These are phyloP conservation scores for Wickerhamiella slavikovae DNA, from an alignment of 805 yeast species.

Conservation along the genomic window DNA sequence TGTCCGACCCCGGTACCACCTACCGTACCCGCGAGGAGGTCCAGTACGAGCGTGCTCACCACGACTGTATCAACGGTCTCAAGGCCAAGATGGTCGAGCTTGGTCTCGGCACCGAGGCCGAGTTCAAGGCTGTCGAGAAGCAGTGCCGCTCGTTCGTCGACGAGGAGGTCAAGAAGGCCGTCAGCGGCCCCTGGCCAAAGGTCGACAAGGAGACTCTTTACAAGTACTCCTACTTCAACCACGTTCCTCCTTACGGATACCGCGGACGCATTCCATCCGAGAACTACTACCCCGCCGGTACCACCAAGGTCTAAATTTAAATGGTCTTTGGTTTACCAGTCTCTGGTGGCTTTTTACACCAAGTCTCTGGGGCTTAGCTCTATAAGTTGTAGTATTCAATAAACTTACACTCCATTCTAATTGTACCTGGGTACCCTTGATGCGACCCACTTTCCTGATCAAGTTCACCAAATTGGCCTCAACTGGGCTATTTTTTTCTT, in stretches of 20 bases:
- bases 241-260: constrained; percentile 75
- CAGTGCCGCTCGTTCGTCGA: constrained; percentile 91
- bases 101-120: constrained; percentile 80
- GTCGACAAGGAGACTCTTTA: constrained; percentile 85
- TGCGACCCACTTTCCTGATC: no score
- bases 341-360: no score
- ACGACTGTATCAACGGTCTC: constrained; percentile 93
- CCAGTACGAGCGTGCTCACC: constrained; percentile 96
- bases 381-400: no score
- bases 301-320: no score
- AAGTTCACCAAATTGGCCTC: no score
- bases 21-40: constrained; percentile 99
- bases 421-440: no score
- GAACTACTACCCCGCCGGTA: no score
- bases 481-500: no score
- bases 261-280: constrained; percentile 96
- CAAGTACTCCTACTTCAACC: constrained; percentile 92
- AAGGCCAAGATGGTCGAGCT: constrained; percentile 69
- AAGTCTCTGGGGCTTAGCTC: no score
- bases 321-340: no score
- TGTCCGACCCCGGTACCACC: constrained; percentile 99
- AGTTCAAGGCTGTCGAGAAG: constrained; percentile 85
- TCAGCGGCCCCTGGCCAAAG: constrained; percentile 85
- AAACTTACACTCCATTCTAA: no score
- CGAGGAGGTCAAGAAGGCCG: constrained; percentile 85